phyloP scores from a whole-genome alignment of 805 yeast genomes.

The Kluyveromyces siamensis region DNA sequence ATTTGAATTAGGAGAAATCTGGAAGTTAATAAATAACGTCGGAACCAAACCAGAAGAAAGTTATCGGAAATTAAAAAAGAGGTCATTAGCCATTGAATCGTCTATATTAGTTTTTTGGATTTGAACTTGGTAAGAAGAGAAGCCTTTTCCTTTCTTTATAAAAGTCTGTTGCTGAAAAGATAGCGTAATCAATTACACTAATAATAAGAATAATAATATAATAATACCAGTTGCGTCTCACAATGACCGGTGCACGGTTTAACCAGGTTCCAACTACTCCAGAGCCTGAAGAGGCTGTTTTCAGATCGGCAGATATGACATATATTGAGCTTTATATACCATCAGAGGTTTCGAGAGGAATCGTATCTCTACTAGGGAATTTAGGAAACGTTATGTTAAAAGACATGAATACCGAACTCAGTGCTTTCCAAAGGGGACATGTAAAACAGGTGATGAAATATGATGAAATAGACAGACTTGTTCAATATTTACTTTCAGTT shows the following conservation, averaged over 20 bases:
- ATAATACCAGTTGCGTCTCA: neutral
- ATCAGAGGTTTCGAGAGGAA: slow-evolving; percentile 71
- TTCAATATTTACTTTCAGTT: slow-evolving; percentile 40
- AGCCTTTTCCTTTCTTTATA: too few species aligned
- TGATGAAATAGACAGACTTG: slow-evolving; percentile 77
- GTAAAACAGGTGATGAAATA: slow-evolving; percentile 76
- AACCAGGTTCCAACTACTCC: neutral
- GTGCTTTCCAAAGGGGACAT: slow-evolving; percentile 83
- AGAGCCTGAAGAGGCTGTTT: neutral
- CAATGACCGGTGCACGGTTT: neutral
- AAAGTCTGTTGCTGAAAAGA: too few species aligned
- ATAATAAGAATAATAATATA: too few species aligned
- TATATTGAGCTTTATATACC: slow-evolving; percentile 88
- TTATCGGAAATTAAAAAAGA: too few species aligned
- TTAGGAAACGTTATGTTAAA: slow-evolving; percentile 79
- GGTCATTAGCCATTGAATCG: too few species aligned
- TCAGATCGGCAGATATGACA: slow-evolving; percentile 91
- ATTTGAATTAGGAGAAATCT: neutral
- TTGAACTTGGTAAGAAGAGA: too few species aligned
- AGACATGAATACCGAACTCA: slow-evolving; percentile 74
- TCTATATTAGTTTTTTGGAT: too few species aligned
- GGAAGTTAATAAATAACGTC: too few species aligned
- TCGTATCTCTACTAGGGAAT: slow-evolving; percentile 76
- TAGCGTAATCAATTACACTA: too few species aligned
- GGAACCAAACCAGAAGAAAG: too few species aligned